Evolutionary conservation across 139 green algal genomes (phyloP).

Genomic region (Tetratostichococcus sp.): DNA sequence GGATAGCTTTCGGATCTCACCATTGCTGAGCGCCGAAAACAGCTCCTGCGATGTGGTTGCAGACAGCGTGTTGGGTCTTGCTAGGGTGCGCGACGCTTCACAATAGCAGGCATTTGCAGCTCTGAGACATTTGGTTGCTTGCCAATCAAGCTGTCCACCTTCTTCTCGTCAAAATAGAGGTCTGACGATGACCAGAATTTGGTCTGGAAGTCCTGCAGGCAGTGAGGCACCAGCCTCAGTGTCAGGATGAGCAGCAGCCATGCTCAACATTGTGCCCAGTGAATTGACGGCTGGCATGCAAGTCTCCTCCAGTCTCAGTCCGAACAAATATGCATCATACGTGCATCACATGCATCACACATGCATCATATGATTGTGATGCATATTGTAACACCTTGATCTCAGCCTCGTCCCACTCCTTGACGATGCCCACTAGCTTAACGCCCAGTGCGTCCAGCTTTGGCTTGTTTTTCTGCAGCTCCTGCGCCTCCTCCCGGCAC

Average conservation of each 20-base stretch:
- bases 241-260: not conserved
- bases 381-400: conserved; percentile 8
- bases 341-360: not conserved
- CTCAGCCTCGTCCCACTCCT: conserved; percentile 35
- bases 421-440: conserved; percentile 20
- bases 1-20: conserved; percentile 9
- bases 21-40: conserved; percentile 24
- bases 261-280: too few relatives aligned
- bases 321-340: too few relatives aligned
- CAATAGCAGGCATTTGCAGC: too few relatives aligned
- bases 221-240: not conserved
- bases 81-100: too few relatives aligned
- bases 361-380: not conserved
- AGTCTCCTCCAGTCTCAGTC: too few relatives aligned
- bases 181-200: conserved; percentile 32
- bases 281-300: too few relatives aligned
- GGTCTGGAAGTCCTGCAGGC: conserved; percentile 10
- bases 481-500: conserved; percentile 32
- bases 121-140: too few relatives aligned
- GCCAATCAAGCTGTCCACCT: not conserved
- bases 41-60: conserved; percentile 6
- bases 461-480: conserved; percentile 15
- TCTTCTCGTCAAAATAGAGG: conserved; percentile 32
- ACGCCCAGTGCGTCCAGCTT: conserved; percentile 21
- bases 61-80: too few relatives aligned